A percentile compares a stretch with the other conserved stretches of the same genome.
Conservation (phyloP, 2,329 filamentous ascomycete genomes). For the Hymenoscyphus repandus region DNA sequence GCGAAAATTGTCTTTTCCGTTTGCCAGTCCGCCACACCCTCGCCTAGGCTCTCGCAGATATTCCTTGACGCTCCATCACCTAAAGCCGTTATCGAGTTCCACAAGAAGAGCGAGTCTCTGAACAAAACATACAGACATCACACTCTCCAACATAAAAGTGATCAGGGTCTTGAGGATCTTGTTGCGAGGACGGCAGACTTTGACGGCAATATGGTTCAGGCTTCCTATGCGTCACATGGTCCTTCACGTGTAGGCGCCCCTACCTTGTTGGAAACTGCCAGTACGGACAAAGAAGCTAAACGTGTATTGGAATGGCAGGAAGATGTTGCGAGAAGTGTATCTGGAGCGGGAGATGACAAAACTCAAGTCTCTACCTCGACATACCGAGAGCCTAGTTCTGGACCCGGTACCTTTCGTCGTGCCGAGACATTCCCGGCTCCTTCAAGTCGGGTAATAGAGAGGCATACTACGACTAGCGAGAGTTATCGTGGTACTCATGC, state of each 20-base stretch:
- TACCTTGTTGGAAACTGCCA: slow-evolving; percentile 21
- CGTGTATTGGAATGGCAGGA: slow-evolving; percentile 41
- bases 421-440: background rate
- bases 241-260: background rate
- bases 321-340: slow-evolving; percentile 31
- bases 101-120: slow-evolving; percentile 41
- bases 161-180: slow-evolving; percentile 26
- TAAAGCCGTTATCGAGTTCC: slow-evolving; percentile 65
- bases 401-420: slow-evolving; percentile 4
- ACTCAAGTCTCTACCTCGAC: background rate
- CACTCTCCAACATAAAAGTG: slow-evolving; percentile 8
- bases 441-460: background rate
- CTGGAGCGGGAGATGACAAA: background rate
- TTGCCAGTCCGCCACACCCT: slow-evolving; percentile 39
- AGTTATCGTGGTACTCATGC: slow-evolving; percentile 4
- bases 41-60: slow-evolving; percentile 47
- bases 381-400: background rate
- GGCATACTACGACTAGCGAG: slow-evolving; percentile 7
- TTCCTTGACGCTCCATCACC: slow-evolving; percentile 58
- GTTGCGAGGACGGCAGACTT: slow-evolving; percentile 63
- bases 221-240: slow-evolving; percentile 50
- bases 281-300: slow-evolving; percentile 27
- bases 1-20: slow-evolving; percentile 35
- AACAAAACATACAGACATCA: slow-evolving; percentile 6
- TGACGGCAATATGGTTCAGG: slow-evolving; percentile 80